Conservation (phyloP, 768 basidiomycete species). For the Exsudoporus frostii region DNA sequence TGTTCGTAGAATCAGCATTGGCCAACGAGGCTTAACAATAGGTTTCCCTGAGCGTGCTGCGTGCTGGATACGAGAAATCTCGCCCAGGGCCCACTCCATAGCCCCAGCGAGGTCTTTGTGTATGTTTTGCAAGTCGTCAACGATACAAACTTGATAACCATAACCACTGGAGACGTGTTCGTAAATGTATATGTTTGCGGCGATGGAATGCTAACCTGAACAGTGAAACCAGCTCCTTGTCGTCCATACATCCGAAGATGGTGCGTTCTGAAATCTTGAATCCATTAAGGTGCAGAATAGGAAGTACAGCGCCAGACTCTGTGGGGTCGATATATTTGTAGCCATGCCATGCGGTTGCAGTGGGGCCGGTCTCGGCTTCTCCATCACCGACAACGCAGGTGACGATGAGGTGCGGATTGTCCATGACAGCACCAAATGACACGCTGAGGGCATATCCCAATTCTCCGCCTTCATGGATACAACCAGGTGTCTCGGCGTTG, state of each 20-base stretch:
- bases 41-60: conserved; percentile 76
- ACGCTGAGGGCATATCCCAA: conserved; percentile 86
- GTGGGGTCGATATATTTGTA: conserved; percentile 90
- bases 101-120: conserved; percentile 79
- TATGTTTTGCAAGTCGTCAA: conserved; percentile 62
- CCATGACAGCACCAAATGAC: conserved; percentile 87
- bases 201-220: conserved; percentile 52
- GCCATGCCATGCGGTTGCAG: conserved; percentile 78
- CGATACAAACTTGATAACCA: conserved; percentile 86
- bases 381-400: conserved; percentile 86
- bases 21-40: conserved; percentile 88
- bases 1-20: conserved; percentile 79
- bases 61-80: conserved; percentile 74
- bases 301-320: conserved; percentile 89
- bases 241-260: conserved; percentile 87
- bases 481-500: conserved; percentile 83
- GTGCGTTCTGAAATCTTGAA: conserved; percentile 92
- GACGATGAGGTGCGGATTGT: conserved; percentile 81
- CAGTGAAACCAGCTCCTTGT: conserved; percentile 72
- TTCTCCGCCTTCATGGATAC: conserved; percentile 91
- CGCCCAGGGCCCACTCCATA: conserved; percentile 74
- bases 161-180: conserved; percentile 50
- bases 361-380: conserved; percentile 80
- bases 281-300: conserved; percentile 83
- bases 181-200: not conserved